phyloP scores from a whole-genome alignment of 1,284 basidiomycete species.

The Puccinia hordei region DNA sequence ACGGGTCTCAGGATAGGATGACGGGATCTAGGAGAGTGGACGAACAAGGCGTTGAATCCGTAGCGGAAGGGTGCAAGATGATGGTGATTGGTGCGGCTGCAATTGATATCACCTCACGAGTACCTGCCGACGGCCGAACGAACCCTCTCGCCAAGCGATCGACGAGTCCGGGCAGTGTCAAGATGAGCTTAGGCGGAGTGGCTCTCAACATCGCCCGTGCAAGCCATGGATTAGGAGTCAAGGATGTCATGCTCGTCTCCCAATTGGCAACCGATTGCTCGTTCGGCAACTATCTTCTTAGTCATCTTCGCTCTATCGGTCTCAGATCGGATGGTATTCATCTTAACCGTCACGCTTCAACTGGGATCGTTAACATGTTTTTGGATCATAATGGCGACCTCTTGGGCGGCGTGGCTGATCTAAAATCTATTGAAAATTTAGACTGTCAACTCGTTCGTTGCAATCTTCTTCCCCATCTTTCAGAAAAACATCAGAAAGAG shows the following conservation, averaged over 20 bases:
- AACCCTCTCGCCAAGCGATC: slow-evolving; percentile 64
- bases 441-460: slow-evolving; percentile 60
- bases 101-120: slow-evolving; percentile 76
- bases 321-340: slow-evolving; percentile 32
- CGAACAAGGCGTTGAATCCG: neutral
- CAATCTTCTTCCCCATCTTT: neutral
- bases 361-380: slow-evolving; percentile 74
- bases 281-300: slow-evolving; percentile 45
- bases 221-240: slow-evolving; percentile 67
- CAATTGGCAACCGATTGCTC: slow-evolving; percentile 58
- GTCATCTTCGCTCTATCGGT: neutral
- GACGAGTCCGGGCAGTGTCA: slow-evolving; percentile 77
- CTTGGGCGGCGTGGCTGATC: slow-evolving; percentile 84
- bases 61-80: slow-evolving; percentile 58
- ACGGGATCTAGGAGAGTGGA: neutral
- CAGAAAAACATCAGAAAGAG: slow-evolving; percentile 20
- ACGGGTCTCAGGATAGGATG: slow-evolving; percentile 9
- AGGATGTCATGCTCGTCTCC: slow-evolving; percentile 61
- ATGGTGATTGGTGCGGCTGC: slow-evolving; percentile 80
- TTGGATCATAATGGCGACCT: slow-evolving; percentile 74
- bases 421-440: slow-evolving; percentile 71
- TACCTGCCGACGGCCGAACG: slow-evolving; percentile 50
- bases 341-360: neutral
- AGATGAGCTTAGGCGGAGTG: slow-evolving; percentile 81
- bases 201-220: slow-evolving; percentile 92